Evolutionary conservation across 192 early-diverging fungal species (phyloP).

Genomic region (Rhizophagus sp.): DNA sequence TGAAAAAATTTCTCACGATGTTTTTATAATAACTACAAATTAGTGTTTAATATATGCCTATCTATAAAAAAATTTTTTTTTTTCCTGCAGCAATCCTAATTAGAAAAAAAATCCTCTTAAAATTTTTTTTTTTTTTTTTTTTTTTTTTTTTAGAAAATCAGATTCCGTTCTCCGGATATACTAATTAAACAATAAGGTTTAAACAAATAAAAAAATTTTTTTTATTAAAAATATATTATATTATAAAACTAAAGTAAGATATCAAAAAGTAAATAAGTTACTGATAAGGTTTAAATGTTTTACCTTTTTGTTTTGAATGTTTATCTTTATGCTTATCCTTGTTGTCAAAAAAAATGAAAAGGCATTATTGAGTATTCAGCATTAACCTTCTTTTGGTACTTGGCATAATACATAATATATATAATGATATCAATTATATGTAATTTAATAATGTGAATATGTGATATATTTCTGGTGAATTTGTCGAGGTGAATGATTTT

Average conservation of each 20-base stretch:
- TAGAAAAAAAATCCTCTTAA: no score
- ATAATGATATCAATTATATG: no score
- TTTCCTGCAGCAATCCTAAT: no score
- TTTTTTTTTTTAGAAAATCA: neutral
- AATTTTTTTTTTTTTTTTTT: no score
- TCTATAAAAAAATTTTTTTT: no score
- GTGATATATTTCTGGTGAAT: no score
- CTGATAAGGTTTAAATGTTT: neutral
- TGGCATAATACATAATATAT: no score
- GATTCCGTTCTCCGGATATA: neutral
- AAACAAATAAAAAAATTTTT: neutral
- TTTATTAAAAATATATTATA: neutral
- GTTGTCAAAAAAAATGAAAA: neutral
- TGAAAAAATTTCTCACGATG: neutral
- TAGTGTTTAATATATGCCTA: no score
- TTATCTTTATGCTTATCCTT: neutral
- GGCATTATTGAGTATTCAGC: neutral
- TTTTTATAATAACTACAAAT: no score
- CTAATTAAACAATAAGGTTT: neutral
- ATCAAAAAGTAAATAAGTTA: neutral
- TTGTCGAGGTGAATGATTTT: no score
- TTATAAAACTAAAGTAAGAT: no score
- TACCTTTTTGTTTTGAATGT: neutral
- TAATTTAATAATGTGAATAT: no score
- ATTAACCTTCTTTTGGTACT: neutral